Percentiles rank a stretch among this genome's conserved stretches.
phyloP scores from a whole-genome alignment of 192 early-diverging fungal species.

The Podila verticillata region DNA sequence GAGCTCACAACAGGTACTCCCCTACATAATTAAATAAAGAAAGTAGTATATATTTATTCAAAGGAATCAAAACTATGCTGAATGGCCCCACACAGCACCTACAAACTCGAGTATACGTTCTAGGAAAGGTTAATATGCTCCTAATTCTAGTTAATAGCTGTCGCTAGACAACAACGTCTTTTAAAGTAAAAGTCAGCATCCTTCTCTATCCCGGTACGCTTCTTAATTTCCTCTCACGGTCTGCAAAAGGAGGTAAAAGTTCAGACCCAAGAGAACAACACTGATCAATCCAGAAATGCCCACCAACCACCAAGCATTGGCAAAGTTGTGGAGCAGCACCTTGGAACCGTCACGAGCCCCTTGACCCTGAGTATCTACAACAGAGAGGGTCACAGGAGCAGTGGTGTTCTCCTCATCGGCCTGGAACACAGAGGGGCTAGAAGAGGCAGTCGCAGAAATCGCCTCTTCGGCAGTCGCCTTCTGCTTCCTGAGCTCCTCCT shows the following conservation, averaged over 20 bases:
- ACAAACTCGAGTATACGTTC: too few species aligned
- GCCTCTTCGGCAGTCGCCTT: neutral
- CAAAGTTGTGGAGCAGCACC: conserved; percentile 34
- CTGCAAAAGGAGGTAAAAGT: conserved; percentile 57
- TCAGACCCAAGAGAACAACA: conserved; percentile 55
- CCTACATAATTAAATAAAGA: too few species aligned
- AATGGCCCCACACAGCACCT: too few species aligned
- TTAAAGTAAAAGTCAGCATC: neutral
- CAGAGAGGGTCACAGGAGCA: neutral
- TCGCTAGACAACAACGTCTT: too few species aligned
- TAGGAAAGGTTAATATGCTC: too few species aligned
- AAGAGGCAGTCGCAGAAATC: neutral
- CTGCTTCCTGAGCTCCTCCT: neutral
- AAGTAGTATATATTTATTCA: too few species aligned
- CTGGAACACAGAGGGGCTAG: neutral
- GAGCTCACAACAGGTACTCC: too few species aligned
- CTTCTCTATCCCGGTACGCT: neutral
- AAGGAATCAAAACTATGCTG: too few species aligned
- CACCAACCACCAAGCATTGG: conserved; percentile 44
- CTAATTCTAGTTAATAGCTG: too few species aligned
- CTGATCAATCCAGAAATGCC: conserved; percentile 46
- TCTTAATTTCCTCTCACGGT: conserved; percentile 28
- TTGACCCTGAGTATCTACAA: neutral
- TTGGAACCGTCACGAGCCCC: neutral
- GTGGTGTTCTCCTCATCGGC: neutral